phyloP scores from a whole-genome alignment of 768 basidiomycete species.

The Suillus fuscotomentosus region DNA sequence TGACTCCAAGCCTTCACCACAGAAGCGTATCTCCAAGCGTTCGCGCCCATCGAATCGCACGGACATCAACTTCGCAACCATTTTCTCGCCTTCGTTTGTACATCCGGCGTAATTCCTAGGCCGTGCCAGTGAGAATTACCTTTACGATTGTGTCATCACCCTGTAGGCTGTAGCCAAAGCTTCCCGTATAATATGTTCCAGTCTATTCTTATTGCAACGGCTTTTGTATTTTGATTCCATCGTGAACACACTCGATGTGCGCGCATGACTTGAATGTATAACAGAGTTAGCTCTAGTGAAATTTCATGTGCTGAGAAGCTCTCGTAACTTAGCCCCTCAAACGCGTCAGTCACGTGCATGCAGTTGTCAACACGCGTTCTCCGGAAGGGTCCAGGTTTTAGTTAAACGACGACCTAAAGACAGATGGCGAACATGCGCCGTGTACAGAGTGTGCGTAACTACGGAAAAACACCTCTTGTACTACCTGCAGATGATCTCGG shows the following conservation, averaged over 20 bases:
- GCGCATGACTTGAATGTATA: background rate
- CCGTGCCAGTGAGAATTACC: background rate
- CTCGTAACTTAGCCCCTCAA: background rate
- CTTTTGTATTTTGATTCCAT: background rate
- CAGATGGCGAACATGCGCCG: constrained; percentile 46
- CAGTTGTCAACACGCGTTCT: background rate
- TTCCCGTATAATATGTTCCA: background rate
- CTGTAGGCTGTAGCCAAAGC: background rate
- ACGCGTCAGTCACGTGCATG: constrained; percentile 2
- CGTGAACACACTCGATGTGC: background rate
- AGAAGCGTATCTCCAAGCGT: background rate
- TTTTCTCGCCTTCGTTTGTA: background rate
- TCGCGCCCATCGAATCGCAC: background rate
- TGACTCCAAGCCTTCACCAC: background rate
- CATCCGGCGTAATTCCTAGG: background rate
- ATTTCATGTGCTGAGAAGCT: background rate
- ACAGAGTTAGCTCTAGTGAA: background rate
- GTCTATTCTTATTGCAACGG: background rate
- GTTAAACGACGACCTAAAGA: background rate
- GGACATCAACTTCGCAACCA: background rate
- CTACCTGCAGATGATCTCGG: constrained; percentile 56
- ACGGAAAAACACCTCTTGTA: constrained; percentile 44
- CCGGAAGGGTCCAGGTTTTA: background rate
- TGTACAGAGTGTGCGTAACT: constrained; percentile 60
- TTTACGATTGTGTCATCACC: too few species aligned